Evolutionary conservation across 108 stramenopile genomes (phyloP).

Genomic region (Epipyxis sp.): DNA sequence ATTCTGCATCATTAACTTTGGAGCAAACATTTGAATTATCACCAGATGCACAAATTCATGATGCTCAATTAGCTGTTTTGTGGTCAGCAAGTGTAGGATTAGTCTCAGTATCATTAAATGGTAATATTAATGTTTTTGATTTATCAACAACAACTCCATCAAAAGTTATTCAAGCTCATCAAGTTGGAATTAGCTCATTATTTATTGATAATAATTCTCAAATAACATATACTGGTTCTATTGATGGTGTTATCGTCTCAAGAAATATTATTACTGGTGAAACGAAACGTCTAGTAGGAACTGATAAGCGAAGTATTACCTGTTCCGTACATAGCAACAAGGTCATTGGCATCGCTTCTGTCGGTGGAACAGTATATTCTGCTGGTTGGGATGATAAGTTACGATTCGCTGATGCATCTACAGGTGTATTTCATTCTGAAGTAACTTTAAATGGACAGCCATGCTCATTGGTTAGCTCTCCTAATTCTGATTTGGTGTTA

Average conservation of each 20-base stretch:
- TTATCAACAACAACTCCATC: constrained; percentile 6
- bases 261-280: constrained; percentile 65
- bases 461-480: constrained; percentile 55
- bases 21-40: constrained; percentile 31
- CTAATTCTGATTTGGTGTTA: constrained; percentile 63
- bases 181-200: constrained; percentile 72
- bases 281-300: constrained; percentile 46
- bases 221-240: constrained; percentile 76
- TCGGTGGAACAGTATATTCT: constrained; percentile 58
- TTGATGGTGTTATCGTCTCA: constrained; percentile 77
- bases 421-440: constrained; percentile 37
- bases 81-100: constrained; percentile 54
- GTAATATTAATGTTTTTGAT: constrained; percentile 70
- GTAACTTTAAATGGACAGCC: constrained; percentile 76
- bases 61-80: constrained; percentile 65
- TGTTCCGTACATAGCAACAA: constrained; percentile 70
- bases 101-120: constrained; percentile 74
- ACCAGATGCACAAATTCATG: constrained; percentile 47
- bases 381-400: constrained; percentile 87
- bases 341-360: constrained; percentile 50
- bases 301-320: constrained; percentile 20
- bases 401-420: constrained; percentile 53
- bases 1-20: constrained; percentile 39
- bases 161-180: constrained; percentile 66
- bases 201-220: constrained; percentile 62